phyloP scores from a whole-genome alignment of 768 basidiomycete species.

The Suillus plorans region DNA sequence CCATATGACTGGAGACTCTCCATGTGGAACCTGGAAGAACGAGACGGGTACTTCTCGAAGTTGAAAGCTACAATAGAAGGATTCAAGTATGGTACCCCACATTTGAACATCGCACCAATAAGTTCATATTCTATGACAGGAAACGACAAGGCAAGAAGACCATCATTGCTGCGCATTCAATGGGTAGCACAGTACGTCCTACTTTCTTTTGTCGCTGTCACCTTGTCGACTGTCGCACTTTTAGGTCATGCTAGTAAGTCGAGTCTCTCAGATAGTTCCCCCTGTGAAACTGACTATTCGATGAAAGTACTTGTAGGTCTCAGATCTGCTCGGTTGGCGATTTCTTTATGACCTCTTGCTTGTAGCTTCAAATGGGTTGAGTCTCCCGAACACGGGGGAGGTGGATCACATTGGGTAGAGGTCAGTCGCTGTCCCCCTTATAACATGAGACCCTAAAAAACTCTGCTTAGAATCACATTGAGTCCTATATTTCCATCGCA shows the following conservation, averaged over 20 bases:
- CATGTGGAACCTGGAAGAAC: constrained; percentile 87
- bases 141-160: constrained; percentile 71
- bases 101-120: neutral
- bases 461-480: constrained; percentile 67
- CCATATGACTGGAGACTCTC: constrained; percentile 92
- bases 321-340: neutral
- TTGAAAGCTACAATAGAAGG: constrained; percentile 82
- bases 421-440: constrained; percentile 35
- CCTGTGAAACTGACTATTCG: constrained; percentile 8
- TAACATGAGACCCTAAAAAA: neutral
- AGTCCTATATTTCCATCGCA: constrained; percentile 79
- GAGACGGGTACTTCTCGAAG: constrained; percentile 86
- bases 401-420: constrained; percentile 91
- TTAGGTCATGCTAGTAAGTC: constrained; percentile 43
- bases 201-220: neutral
- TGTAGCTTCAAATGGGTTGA: constrained; percentile 95
- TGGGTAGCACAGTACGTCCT: constrained; percentile 72
- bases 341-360: constrained; percentile 9
- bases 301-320: constrained; percentile 79
- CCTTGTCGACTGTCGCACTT: constrained; percentile 48
- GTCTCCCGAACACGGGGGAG: constrained; percentile 75
- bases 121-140: constrained; percentile 34
- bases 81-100: constrained; percentile 50
- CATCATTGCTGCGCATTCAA: constrained; percentile 83
- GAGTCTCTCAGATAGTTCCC: neutral